Percentiles rank a stretch among this genome's conserved stretches.
These are phyloP conservation scores for Diplodia mutila DNA, from an alignment of 2,329 filamentous ascomycete genomes.

Conservation along the genomic window DNA sequence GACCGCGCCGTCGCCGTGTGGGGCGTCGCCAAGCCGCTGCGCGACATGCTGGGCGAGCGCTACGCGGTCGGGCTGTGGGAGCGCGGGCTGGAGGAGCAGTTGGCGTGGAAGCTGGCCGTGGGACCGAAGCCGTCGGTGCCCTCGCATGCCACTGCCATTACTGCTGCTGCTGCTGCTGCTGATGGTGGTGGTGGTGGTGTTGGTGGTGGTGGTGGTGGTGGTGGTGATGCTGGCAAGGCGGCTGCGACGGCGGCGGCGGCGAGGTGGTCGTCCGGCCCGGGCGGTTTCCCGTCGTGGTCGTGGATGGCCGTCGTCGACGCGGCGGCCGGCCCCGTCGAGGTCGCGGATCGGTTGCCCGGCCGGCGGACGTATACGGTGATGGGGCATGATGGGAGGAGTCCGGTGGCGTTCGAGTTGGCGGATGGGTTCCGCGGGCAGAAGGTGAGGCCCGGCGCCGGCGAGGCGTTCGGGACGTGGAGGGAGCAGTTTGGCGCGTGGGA, in stretches of 20 bases:
- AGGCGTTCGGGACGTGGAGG: not conserved
- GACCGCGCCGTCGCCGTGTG: not conserved
- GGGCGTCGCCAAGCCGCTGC: not conserved
- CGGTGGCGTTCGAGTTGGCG: not conserved
- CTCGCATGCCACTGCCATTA: too few species aligned
- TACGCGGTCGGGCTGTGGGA: not conserved
- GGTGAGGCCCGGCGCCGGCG: not conserved
- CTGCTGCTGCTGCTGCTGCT: too few species aligned
- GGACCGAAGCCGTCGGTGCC: too few species aligned
- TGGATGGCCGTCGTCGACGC: not conserved
- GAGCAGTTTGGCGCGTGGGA: conserved; percentile 8
- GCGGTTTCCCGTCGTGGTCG: not conserved
- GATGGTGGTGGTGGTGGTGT: too few species aligned
- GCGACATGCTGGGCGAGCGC: not conserved
- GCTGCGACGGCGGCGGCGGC: too few species aligned
- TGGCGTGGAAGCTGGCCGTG: not conserved
- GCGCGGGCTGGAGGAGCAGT: not conserved
- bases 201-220: too few species aligned
- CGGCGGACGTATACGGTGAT: not conserved
- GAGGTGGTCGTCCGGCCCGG: too few species aligned
- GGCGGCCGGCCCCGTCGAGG: not conserved
- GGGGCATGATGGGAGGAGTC: not conserved
- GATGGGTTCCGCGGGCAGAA: not conserved
- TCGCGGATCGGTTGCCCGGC: not conserved
- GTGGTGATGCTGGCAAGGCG: too few species aligned